phyloP scores from a whole-genome alignment of 163 green algal genomes.

The Volvox carteri region DNA sequence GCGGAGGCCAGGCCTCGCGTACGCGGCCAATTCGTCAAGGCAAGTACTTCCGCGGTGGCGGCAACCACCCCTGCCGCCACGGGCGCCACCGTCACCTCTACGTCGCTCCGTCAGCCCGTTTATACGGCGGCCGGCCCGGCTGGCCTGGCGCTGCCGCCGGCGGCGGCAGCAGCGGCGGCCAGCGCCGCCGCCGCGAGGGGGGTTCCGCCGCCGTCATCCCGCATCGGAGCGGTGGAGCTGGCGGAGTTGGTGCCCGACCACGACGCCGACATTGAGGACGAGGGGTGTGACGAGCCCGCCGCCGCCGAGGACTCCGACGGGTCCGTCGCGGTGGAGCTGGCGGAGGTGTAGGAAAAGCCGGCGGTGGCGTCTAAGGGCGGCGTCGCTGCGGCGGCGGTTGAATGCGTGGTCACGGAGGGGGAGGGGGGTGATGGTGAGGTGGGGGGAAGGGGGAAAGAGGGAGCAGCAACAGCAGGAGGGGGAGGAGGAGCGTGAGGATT shows the following conservation, averaged over 20 bases:
- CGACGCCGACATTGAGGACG: neutral
- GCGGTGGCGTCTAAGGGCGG: too few relatives aligned
- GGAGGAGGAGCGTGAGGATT: too few relatives aligned
- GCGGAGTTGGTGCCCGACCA: neutral
- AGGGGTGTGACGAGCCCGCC: neutral
- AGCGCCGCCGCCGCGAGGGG: neutral
- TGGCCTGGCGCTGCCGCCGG: neutral
- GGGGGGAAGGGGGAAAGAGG: too few relatives aligned
- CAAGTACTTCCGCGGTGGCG: neutral
- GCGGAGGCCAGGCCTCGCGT: constrained; percentile 79
- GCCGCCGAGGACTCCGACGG: neutral
- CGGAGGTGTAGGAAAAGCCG: too few relatives aligned
- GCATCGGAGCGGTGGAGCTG: neutral
- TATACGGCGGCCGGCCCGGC: too few relatives aligned
- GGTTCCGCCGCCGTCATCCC: neutral
- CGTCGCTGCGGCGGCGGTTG: too few relatives aligned
- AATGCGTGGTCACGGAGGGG: too few relatives aligned
- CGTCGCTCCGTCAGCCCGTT: too few relatives aligned
- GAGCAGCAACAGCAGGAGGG: too few relatives aligned
- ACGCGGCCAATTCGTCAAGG: constrained; percentile 83
- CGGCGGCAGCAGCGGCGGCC: neutral
- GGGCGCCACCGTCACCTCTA: too few relatives aligned
- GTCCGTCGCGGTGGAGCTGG: constrained; percentile 4
- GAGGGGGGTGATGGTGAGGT: too few relatives aligned
- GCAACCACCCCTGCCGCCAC: neutral